phyloP scores from a whole-genome alignment of 768 basidiomycete species.

The Leucocoprinus leucothites region DNA sequence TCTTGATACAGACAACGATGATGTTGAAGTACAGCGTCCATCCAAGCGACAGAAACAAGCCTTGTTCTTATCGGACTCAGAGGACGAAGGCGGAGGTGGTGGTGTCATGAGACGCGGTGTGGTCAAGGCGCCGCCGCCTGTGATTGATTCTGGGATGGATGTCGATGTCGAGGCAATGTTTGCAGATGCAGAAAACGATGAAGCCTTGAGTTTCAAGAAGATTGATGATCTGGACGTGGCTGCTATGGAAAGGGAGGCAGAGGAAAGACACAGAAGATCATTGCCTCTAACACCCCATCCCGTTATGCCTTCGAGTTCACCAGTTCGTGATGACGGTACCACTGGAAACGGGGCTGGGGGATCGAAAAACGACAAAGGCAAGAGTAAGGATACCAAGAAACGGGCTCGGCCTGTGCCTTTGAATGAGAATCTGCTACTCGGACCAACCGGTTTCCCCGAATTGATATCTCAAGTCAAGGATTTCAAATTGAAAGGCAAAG shows the following conservation, averaged over 20 bases:
- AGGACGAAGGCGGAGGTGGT: slow-evolving; percentile 45
- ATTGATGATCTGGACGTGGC: slow-evolving; percentile 53
- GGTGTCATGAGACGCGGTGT: slow-evolving; percentile 8
- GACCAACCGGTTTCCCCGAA: slow-evolving; percentile 73
- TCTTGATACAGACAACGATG: slow-evolving; percentile 18
- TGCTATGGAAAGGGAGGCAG: slow-evolving; percentile 52
- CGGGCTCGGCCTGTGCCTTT: slow-evolving; percentile 55
- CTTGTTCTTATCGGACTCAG: slow-evolving; percentile 61
- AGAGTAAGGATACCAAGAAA: slow-evolving; percentile 32
- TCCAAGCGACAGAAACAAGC: slow-evolving; percentile 31
- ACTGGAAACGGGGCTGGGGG: slow-evolving; percentile 17
- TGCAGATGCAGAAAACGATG: slow-evolving; percentile 34
- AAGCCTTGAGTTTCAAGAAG: slow-evolving; percentile 36
- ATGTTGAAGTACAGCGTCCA: slow-evolving; percentile 24
- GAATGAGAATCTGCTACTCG: slow-evolving; percentile 74
- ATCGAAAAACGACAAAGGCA: slow-evolving; percentile 23
- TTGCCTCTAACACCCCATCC: slow-evolving; percentile 38
- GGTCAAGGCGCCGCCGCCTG: slow-evolving; percentile 37
- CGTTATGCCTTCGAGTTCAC: slow-evolving; percentile 48
- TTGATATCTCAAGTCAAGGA: slow-evolving; percentile 74
- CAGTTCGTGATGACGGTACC: slow-evolving; percentile 31
- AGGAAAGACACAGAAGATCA: slow-evolving; percentile 40
- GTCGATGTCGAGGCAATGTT: slow-evolving; percentile 46
- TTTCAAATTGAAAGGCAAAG: slow-evolving; percentile 85
- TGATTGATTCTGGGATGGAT: slow-evolving; percentile 26